Conservation (phyloP, 2,329 filamentous ascomycete species). For the Penicillium sp. region DNA sequence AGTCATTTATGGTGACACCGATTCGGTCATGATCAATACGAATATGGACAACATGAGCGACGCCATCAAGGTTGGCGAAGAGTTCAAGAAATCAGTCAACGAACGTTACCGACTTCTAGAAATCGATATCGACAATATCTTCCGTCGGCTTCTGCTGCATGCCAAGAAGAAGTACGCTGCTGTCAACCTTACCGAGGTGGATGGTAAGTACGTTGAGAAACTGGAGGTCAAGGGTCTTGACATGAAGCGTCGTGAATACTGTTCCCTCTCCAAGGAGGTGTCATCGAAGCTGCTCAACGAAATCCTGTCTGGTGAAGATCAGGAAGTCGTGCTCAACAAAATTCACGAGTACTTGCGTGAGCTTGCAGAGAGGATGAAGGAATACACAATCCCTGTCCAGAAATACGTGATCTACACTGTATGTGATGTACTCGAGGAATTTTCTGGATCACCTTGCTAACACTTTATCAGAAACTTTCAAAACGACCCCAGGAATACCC, state of each 20-base stretch:
- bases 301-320: slow-evolving; percentile 89
- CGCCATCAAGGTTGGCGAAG: slow-evolving; percentile 83
- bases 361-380: slow-evolving; percentile 81
- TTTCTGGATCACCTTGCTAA: slow-evolving; percentile 14
- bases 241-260: slow-evolving; percentile 97
- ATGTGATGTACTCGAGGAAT: slow-evolving; percentile 20
- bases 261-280: slow-evolving; percentile 89
- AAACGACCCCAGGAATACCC: slow-evolving; percentile 93
- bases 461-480: slow-evolving; percentile 67
- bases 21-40: slow-evolving; percentile 99
- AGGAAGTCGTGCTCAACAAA: slow-evolving; percentile 79
- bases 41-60: slow-evolving; percentile 92
- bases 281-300: slow-evolving; percentile 88
- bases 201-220: slow-evolving; percentile 88
- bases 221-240: slow-evolving; percentile 98
- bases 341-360: slow-evolving; percentile 92
- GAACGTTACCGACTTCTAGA: slow-evolving; percentile 88
- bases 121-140: slow-evolving; percentile 97
- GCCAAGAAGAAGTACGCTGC: slow-evolving; percentile 99
- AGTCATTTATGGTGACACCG: slow-evolving; percentile 98
- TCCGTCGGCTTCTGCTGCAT: slow-evolving; percentile 86
- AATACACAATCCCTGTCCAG: slow-evolving; percentile 67
- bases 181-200: slow-evolving; percentile 84
- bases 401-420: slow-evolving; percentile 96
- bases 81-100: slow-evolving; percentile 95